These are phyloP conservation scores for Xylariaceae sp. DNA, from an alignment of 2,329 filamentous ascomycete genomes.

Conservation along the genomic window DNA sequence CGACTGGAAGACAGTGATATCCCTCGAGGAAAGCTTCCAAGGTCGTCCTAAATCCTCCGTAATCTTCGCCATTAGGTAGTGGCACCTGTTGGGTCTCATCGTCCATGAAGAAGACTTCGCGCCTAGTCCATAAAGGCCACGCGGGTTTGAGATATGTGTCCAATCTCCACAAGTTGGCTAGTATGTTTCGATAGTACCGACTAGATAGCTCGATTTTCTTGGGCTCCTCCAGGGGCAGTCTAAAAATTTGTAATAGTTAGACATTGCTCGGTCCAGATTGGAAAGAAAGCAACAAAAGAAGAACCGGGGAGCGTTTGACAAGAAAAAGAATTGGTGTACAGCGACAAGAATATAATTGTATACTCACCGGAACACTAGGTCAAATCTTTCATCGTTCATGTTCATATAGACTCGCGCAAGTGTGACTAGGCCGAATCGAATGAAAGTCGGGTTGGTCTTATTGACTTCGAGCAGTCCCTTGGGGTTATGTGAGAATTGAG, in stretches of 20 bases:
- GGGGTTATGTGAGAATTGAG: constrained; percentile 46
- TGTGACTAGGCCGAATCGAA: constrained; percentile 49
- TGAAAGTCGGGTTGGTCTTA: constrained; percentile 44
- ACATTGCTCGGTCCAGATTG: neutral
- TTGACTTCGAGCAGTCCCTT: constrained; percentile 33
- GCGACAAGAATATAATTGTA: neutral
- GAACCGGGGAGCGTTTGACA: neutral
- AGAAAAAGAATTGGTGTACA: too few species aligned
- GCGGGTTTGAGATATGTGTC: constrained; percentile 55
- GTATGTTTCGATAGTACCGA: constrained; percentile 50
- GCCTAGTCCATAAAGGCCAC: constrained; percentile 54
- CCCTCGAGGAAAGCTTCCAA: constrained; percentile 53
- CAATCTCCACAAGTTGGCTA: constrained; percentile 50
- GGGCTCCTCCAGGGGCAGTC: constrained; percentile 41
- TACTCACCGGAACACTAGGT: constrained; percentile 50
- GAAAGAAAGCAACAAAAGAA: neutral
- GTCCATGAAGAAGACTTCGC: constrained; percentile 49
- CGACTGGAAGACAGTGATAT: constrained; percentile 46
- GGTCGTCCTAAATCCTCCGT: constrained; percentile 52
- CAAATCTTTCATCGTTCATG: constrained; percentile 53
- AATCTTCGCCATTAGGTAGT: constrained; percentile 51
- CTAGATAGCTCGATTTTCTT: constrained; percentile 50
- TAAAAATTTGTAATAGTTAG: constrained; percentile 21
- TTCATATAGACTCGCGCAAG: constrained; percentile 50
- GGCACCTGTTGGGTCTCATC: constrained; percentile 51